A percentile compares a stretch with the other conserved stretches of the same genome.
phyloP scores from a whole-genome alignment of 192 early-diverging fungal species.

The Backusella westeae region DNA sequence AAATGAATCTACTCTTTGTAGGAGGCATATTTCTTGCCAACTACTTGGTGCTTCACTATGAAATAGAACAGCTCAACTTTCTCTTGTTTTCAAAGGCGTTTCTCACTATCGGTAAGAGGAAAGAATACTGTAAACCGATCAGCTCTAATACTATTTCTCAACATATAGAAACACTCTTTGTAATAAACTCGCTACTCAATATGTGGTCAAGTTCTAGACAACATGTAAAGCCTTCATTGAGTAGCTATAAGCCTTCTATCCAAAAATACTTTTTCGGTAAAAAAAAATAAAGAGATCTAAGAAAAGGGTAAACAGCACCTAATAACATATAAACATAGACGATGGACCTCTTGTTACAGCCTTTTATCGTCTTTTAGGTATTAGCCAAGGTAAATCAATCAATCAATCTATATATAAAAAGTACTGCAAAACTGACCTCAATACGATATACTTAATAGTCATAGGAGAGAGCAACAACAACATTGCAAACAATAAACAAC shows the following conservation, averaged over 20 bases:
- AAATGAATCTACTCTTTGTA: neutral
- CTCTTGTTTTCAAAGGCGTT: neutral
- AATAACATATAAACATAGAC: neutral
- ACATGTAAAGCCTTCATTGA: neutral
- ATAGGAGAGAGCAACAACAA: neutral
- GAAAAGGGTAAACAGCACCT: neutral
- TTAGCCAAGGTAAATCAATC: neutral
- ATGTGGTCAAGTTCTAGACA: neutral
- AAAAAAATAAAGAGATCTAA: neutral
- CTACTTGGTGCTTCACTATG: neutral
- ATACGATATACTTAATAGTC: neutral
- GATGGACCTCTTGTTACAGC: neutral
- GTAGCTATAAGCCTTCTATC: neutral
- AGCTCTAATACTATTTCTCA: neutral
- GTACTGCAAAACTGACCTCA: neutral
- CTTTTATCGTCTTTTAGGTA: neutral
- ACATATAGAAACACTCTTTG: neutral
- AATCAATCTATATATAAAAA: neutral
- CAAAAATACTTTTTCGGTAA: neutral
- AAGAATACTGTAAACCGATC: neutral
- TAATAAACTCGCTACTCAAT: neutral
- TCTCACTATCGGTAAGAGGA: neutral
- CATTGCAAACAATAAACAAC: neutral
- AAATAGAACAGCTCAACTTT: neutral
- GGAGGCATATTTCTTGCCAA: neutral